These are phyloP conservation scores for Neonothopanus nambi DNA, from an alignment of 1,284 basidiomycete genomes.

Conservation along the genomic window DNA sequence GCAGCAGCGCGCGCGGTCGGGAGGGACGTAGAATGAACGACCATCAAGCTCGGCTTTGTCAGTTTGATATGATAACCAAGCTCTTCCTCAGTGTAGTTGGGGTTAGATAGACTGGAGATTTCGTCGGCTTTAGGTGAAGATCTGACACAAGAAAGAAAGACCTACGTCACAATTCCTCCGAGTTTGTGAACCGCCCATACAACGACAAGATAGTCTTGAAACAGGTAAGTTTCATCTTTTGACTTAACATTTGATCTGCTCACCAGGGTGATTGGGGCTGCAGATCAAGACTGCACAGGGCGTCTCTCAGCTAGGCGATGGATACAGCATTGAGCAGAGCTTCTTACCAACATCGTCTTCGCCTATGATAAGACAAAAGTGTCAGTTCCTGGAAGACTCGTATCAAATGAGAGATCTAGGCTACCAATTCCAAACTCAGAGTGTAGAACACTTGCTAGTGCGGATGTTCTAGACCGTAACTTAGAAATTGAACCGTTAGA, in stretches of 20 bases:
- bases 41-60: constrained; percentile 44
- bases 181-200: constrained; percentile 62
- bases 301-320: no score
- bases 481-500: no score
- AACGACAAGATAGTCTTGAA: constrained; percentile 52
- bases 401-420: neutral
- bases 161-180: constrained; percentile 55
- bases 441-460: constrained; percentile 46
- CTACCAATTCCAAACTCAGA: constrained; percentile 34
- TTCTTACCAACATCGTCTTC: constrained; percentile 45
- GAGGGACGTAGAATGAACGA: constrained; percentile 51
- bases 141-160: neutral
- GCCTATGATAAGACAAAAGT: constrained; percentile 21
- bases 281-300: constrained; percentile 44
- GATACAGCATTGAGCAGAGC: neutral
- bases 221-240: no score
- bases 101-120: constrained; percentile 44
- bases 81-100: constrained; percentile 55
- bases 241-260: neutral
- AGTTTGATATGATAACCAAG: constrained; percentile 47
- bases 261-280: constrained; percentile 55
- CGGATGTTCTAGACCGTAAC: constrained; percentile 44
- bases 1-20: no score
- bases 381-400: neutral
- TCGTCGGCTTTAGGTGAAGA: no score